A percentile compares a stretch with the other conserved stretches of the same genome.
Evolutionary conservation across 2,329 filamentous ascomycete genomes (phyloP).

Genomic region (Fusarium gaditjirri): DNA sequence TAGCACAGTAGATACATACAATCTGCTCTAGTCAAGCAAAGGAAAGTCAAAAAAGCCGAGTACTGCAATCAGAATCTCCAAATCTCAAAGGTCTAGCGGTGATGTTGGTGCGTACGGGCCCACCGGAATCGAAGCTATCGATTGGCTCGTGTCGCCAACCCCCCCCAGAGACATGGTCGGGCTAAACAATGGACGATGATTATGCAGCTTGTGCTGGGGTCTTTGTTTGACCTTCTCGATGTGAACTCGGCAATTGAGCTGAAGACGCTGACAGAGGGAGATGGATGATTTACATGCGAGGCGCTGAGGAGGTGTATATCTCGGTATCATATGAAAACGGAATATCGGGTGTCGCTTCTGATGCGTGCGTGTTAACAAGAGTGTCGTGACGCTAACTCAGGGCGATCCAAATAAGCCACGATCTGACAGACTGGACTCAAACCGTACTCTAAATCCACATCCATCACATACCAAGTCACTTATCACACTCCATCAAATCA

Average conservation of each 20-base stretch:
- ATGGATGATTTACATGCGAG: too few relatives aligned
- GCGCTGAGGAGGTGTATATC: neutral
- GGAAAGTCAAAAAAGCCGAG: neutral
- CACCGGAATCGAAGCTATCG: neutral
- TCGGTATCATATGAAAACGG: conserved; percentile 4
- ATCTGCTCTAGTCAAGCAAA: neutral
- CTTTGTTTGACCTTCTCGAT: conserved; percentile 3
- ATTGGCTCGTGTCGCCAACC: neutral
- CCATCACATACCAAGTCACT: neutral
- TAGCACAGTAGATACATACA: neutral
- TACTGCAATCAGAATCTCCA: neutral
- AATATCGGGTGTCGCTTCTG: neutral
- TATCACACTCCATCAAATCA: neutral
- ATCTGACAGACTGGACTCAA: neutral
- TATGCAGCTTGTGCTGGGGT: conserved; percentile 2
- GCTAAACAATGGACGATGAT: neutral
- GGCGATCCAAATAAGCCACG: neutral
- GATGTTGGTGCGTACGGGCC: conserved; percentile 28
- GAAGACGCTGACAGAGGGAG: neutral
- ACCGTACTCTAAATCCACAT: neutral
- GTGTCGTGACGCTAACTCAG: neutral
- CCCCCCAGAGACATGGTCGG: neutral
- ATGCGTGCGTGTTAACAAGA: neutral
- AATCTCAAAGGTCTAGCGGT: conserved; percentile 10
- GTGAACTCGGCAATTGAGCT: conserved; percentile 6